Evolutionary conservation across 2,329 filamentous ascomycete species (phyloP), one percentile per base, ranked within the genome.

Genomic region (Westerdykella ornata): DNA sequence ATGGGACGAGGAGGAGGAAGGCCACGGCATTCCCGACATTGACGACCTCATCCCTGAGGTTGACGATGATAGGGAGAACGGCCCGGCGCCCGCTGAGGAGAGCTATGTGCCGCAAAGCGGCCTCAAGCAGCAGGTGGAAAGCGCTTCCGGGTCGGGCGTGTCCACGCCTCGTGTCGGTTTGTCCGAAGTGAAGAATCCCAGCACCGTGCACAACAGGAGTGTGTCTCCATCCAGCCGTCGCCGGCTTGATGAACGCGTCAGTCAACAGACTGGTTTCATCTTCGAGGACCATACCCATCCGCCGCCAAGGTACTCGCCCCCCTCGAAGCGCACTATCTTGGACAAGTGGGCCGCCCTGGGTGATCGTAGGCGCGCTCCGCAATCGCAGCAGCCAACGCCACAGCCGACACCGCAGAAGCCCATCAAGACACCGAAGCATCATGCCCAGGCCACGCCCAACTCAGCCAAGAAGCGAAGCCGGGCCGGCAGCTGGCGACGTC

Each of bases 1-100:
- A 66, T 96, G 88, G 84, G 90, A 97, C 44, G 90, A 97, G 65
- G 90, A 97, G 63, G 90, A 97, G 40, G 88, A 92, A 58, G 82
- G 85, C 49, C 81, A 59, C 38, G 59, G 57, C 40, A 48, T 63
- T 14, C 60, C 84, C 48, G 78, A 85, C 53, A 73, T 75, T 28
- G 22, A 26, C 3, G 22, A 26, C 22, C 8, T 26, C 22, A 26
- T 26, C 22, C 4, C 7, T 11, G 22, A 26, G 22, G 22, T 26
- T 2, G 22, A 26, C 22, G 22, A 26, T 9, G 22, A 26, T 11
- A 26, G 3, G 22, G 77, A 83, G 55, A 33, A 15, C n/a, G 13
- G n/a, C n/a, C 16, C 30, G 8, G n/a, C 30, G 3, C n/a, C 5
- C 5, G 16, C 30, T 6, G 79, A 83, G 59, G 75, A 75, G 47